Conservation (phyloP, 2,329 filamentous ascomycete genomes). For the Periconia sp. region DNA sequence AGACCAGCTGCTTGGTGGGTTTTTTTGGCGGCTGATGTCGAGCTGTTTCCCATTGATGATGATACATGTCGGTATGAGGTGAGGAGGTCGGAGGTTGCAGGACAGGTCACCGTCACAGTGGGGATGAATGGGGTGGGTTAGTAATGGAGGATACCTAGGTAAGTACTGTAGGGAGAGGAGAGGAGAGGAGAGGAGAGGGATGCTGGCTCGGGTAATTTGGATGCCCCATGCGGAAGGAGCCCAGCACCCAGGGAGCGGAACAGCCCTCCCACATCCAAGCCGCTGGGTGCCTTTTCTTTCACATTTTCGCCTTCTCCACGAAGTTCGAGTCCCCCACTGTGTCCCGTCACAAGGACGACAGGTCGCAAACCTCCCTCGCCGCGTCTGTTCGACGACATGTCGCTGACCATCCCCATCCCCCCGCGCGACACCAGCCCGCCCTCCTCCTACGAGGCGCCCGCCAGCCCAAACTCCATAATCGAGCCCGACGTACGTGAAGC, state of each 20-base stretch:
- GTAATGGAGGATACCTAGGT: too few relatives aligned
- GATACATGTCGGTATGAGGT: too few relatives aligned
- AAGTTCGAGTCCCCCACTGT: neutral
- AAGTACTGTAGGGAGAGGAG: too few relatives aligned
- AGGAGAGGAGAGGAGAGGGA: too few relatives aligned
- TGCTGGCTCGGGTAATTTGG: neutral
- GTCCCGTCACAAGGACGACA: neutral
- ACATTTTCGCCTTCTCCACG: neutral
- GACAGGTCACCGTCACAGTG: too few relatives aligned
- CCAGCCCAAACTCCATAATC: constrained; percentile 27
- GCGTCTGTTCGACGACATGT: constrained; percentile 14
- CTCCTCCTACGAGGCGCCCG: constrained; percentile 19
- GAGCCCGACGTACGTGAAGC: constrained; percentile 25
- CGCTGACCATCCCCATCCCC: constrained; percentile 21
- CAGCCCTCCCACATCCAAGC: neutral
- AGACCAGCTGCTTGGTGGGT: too few relatives aligned
- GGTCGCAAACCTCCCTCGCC: too few relatives aligned
- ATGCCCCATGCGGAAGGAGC: neutral
- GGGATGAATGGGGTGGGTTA: too few relatives aligned
- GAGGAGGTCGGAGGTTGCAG: too few relatives aligned
- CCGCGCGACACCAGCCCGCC: constrained; percentile 20
- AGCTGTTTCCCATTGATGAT: too few relatives aligned
- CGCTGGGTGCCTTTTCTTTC: neutral
- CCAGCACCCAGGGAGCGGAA: neutral
- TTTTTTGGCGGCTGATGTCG: too few relatives aligned